phyloP scores from a whole-genome alignment of 768 basidiomycete genomes.

The Lactifluus piperatus region DNA sequence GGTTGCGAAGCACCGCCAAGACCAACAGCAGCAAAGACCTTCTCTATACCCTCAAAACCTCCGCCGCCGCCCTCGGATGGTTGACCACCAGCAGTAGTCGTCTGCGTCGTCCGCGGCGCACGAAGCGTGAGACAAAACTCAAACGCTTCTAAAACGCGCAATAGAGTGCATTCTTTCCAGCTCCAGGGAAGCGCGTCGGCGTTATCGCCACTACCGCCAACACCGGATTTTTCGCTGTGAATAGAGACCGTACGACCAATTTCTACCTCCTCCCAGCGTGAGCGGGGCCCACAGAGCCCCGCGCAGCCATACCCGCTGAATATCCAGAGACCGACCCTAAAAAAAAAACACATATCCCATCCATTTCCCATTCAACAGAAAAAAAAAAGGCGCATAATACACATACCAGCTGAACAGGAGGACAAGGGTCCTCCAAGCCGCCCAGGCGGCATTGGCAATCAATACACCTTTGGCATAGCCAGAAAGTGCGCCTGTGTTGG shows the following conservation, averaged over 20 bases:
- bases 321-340: constrained; percentile 71
- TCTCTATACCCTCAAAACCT: constrained; percentile 48
- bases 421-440: constrained; percentile 64
- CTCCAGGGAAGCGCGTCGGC: constrained; percentile 56
- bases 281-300: constrained; percentile 77
- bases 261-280: constrained; percentile 78
- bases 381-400: neutral
- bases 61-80: constrained; percentile 23
- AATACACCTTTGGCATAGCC: constrained; percentile 72
- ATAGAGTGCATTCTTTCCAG: constrained; percentile 65
- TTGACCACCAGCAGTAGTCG: constrained; percentile 27
- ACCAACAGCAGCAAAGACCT: constrained; percentile 49
- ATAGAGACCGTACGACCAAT: constrained; percentile 48
- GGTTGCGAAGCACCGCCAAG: constrained; percentile 37
- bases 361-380: neutral
- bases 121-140: constrained; percentile 63
- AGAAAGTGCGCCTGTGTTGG: constrained; percentile 56
- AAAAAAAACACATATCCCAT: neutral
- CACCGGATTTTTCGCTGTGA: constrained; percentile 38
- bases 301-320: constrained; percentile 69
- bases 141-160: constrained; percentile 69
- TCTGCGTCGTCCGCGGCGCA: constrained; percentile 22
- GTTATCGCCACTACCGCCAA: constrained; percentile 12
- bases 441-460: constrained; percentile 74
- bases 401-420: constrained; percentile 60